These are phyloP conservation scores for Solanum microdontum DNA, from an alignment of 257 asterid species.

Conservation along the genomic window DNA sequence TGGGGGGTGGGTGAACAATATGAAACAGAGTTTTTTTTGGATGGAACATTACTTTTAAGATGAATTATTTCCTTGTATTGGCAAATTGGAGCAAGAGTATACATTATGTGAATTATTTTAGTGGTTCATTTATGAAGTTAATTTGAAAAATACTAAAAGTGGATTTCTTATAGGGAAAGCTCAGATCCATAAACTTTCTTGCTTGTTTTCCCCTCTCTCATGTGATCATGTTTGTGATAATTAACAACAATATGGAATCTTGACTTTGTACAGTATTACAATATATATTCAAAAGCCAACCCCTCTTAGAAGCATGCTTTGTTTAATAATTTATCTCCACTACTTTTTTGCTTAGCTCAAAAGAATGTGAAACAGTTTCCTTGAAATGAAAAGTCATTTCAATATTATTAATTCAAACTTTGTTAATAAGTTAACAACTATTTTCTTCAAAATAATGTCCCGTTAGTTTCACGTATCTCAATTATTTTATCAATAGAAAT, in stretches of 20 bases:
- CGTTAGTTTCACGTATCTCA: neutral
- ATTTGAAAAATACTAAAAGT: conserved; percentile 1
- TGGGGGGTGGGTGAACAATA: neutral
- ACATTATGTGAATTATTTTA: neutral
- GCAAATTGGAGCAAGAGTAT: neutral
- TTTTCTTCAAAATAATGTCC: neutral
- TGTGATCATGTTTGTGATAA: conserved; percentile 1
- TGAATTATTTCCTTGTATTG: neutral
- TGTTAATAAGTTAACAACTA: neutral
- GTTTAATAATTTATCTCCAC: neutral
- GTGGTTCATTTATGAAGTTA: neutral
- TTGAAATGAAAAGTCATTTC: neutral
- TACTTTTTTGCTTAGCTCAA: neutral
- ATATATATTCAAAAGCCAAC: neutral
- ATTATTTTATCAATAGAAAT: neutral
- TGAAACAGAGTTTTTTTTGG: neutral
- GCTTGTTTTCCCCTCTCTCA: neutral
- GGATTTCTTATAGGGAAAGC: neutral
- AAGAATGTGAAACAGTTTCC: neutral
- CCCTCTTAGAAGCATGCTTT: neutral
- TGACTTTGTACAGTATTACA: neutral
- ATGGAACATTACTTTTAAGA: no score
- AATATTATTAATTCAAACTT: neutral
- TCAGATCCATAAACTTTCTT: conserved; percentile 2
- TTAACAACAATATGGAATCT: neutral